Percentiles rank a stretch among this genome's conserved stretches.
These are phyloP conservation scores for Elsinoe perseae DNA, from an alignment of 2,329 filamentous ascomycete genomes.

Conservation along the genomic window DNA sequence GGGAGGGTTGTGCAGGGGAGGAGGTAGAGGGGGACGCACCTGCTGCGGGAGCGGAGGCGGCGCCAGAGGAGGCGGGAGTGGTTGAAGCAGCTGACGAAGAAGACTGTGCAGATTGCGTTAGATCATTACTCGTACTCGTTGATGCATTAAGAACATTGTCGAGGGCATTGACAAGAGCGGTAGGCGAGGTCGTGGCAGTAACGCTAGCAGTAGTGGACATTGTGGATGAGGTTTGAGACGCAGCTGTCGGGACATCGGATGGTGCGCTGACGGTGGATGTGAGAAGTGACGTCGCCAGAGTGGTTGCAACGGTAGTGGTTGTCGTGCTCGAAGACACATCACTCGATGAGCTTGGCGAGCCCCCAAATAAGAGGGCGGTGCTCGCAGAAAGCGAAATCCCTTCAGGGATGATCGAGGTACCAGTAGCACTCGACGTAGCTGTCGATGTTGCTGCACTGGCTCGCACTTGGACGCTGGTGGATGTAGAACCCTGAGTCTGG, in stretches of 20 bases:
- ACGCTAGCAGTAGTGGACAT: neutral
- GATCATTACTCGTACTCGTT: slow-evolving; percentile 6
- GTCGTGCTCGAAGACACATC: neutral
- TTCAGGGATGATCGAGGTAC: no score
- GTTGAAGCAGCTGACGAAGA: neutral
- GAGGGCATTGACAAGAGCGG: neutral
- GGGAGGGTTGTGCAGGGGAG: neutral
- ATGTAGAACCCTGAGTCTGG: no score
- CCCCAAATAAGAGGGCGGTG: no score
- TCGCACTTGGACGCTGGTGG: no score
- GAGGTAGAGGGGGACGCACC: neutral
- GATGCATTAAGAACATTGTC: neutral
- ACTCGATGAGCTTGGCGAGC: neutral
- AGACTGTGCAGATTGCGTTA: neutral
- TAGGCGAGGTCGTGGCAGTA: neutral
- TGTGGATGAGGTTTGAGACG: neutral
- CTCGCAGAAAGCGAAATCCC: no score
- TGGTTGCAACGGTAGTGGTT: neutral
- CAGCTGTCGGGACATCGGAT: neutral
- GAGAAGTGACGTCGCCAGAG: neutral
- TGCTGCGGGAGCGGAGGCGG: neutral
- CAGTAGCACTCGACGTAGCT: no score
- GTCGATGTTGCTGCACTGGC: no score
- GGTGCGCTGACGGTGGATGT: neutral
- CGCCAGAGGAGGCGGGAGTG: neutral